Percentiles rank a stretch among this genome's conserved stretches.
phyloP scores from a whole-genome alignment of 352 stramenopile genomes.

The Globisporangium paddicum region DNA sequence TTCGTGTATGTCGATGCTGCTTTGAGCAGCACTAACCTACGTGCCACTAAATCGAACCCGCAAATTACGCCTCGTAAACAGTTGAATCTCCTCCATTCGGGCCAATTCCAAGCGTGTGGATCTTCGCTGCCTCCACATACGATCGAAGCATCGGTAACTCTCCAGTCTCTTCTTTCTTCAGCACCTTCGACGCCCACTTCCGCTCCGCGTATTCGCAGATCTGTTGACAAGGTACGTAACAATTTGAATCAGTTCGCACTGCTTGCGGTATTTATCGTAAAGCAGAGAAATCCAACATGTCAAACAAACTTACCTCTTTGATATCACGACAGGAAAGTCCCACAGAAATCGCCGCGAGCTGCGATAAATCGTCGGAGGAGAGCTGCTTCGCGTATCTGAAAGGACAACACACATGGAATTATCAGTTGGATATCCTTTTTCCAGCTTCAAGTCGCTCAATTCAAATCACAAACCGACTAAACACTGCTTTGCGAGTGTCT shows the following conservation, averaged over 20 bases:
- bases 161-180: slow-evolving; percentile 79
- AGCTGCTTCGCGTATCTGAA: slow-evolving; percentile 89
- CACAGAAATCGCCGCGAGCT: slow-evolving; percentile 72
- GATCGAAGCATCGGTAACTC: slow-evolving; percentile 61
- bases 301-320: slow-evolving; percentile 70
- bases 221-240: slow-evolving; percentile 19
- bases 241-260: neutral
- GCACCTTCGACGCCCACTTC: slow-evolving; percentile 88
- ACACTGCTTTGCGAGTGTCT: slow-evolving; percentile 80
- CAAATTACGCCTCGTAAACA: slow-evolving; percentile 47
- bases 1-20: neutral
- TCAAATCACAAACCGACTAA: slow-evolving; percentile 54
- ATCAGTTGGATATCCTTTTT: neutral
- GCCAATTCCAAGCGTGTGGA: slow-evolving; percentile 46
- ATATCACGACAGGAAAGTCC: slow-evolving; percentile 93
- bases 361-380: slow-evolving; percentile 51
- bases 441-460: neutral
- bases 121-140: slow-evolving; percentile 77
- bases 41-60: neutral
- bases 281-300: too few species aligned
- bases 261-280: neutral
- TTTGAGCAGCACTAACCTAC: too few species aligned
- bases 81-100: slow-evolving; percentile 31
- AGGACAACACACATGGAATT: neutral
- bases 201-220: slow-evolving; percentile 92